These are phyloP conservation scores for Excoecaria cochinchinensis DNA, from an alignment of 345 rosid genomes.

Conservation along the genomic window DNA sequence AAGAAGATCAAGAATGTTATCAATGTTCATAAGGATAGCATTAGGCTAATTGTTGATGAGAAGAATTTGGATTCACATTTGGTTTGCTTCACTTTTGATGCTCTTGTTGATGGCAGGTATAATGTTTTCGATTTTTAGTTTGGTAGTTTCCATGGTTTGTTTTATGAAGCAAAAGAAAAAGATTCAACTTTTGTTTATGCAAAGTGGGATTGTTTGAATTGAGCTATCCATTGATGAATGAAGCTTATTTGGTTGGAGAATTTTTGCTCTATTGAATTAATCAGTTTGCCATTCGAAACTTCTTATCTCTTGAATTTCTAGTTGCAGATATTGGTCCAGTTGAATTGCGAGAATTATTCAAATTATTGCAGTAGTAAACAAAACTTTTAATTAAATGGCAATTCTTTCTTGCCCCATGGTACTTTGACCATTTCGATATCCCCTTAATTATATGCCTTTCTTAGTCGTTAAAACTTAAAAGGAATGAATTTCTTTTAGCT, in stretches of 20 bases:
- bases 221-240: not conserved
- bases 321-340: not conserved
- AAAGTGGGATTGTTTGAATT: not conserved
- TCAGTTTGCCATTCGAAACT: not conserved
- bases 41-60: constrained; percentile 37
- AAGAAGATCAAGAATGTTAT: constrained; percentile 44
- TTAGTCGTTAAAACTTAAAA: not conserved
- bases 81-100: constrained; percentile 54
- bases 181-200: too few species aligned
- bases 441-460: not conserved
- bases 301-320: not conserved
- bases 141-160: not conserved
- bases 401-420: not conserved
- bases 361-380: not conserved
- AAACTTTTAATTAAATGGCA: not conserved
- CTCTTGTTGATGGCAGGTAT: constrained; percentile 49
- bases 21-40: constrained; percentile 42
- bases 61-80: constrained; percentile 30
- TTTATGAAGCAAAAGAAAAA: not conserved
- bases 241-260: not conserved
- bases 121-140: not conserved
- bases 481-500: not conserved
- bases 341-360: not conserved
- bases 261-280: not conserved
- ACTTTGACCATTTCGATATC: not conserved